Conservation (phyloP, 139 green algal genomes). For the Pseudopediastrum boryanum region DNA sequence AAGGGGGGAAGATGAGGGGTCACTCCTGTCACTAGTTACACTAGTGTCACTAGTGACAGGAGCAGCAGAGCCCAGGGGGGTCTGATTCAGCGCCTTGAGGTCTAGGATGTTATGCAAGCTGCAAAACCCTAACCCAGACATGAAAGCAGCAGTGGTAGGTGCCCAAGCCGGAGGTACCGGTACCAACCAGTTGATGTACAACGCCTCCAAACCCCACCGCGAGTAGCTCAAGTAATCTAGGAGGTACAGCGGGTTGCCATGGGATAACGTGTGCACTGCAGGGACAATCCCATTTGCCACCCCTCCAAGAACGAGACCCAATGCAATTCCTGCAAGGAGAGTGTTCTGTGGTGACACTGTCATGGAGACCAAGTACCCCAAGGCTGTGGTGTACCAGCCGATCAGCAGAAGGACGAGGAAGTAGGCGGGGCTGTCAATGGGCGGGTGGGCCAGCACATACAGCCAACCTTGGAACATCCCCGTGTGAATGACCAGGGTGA, state of each 20-base stretch:
- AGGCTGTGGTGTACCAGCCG: slow-evolving; percentile 18
- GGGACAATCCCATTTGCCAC: slow-evolving; percentile 19
- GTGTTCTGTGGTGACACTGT: background rate
- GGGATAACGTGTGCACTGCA: background rate
- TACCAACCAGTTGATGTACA: slow-evolving; percentile 27
- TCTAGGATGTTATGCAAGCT: background rate
- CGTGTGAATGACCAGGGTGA: slow-evolving; percentile 9
- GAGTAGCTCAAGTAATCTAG: slow-evolving; percentile 25
- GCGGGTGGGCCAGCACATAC: slow-evolving; percentile 20
- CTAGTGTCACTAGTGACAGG: background rate
- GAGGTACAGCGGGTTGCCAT: background rate
- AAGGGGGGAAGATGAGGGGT: background rate
- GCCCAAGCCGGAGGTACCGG: background rate
- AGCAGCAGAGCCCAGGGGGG: background rate
- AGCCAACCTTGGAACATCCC: slow-evolving; percentile 25
- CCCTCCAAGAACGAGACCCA: slow-evolving; percentile 11
- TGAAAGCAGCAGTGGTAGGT: slow-evolving; percentile 14
- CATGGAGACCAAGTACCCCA: slow-evolving; percentile 25
- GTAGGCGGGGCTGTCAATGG: background rate
- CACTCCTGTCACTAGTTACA: background rate
- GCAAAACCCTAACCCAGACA: slow-evolving; percentile 15
- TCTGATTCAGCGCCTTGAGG: background rate
- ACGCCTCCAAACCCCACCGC: slow-evolving; percentile 18
- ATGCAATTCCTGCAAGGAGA: slow-evolving; percentile 1
- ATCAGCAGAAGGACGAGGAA: slow-evolving; percentile 16